Evolutionary conservation across 768 basidiomycete species (phyloP), one percentile per base, ranked within the genome.

Genomic region (Mycena filopes): DNA sequence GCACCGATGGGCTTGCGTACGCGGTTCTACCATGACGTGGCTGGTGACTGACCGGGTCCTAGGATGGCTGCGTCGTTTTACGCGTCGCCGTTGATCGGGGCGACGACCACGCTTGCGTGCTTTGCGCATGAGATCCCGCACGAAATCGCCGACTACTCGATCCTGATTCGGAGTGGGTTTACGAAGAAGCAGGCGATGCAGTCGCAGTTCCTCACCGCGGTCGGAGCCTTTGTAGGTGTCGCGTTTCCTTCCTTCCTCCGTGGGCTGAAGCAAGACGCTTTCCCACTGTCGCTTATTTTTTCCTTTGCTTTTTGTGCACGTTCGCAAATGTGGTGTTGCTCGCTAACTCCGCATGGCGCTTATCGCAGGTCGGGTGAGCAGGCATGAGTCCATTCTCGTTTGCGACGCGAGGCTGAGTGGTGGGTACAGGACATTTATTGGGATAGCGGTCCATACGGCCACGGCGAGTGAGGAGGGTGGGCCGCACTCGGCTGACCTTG

Each of bases 61-160:
- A 95, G 94, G 33, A 95, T 97, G 93, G 92, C 94, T 18, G 95
- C 95, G 55, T 95, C 94, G n/a, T 97, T 96, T 82, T 96, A 96
- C 75, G 94, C 94, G 20, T 94, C 93, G 36, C 95, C 95, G 4
- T 82, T 95, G 62, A 94, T 97, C 66, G 95, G 95, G 45, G 95
- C 95, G 38, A 96, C 95, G 43, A 96, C 95, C 3, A 95, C 95
- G 20, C 84, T 97, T 48, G 95, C 95, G 26, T 96, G 95, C 74
- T 97, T 96, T 73, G 94, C 93, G 2, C 94, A 97, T 75, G 95
- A 97, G 78, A 96, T 97, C 56, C 95, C 95, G 20, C 95, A 97
- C 73, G 94, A 97, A 83, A 96, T 97, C 66, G 95, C 95, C n/a
- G 95, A 96, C 75, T 96, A 96, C 73, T 95, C 93, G n/a, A 96